Evolutionary conservation across 352 stramenopile species (phyloP), one percentile per base, ranked within the genome.

Genomic region (Globisporangium solare): DNA sequence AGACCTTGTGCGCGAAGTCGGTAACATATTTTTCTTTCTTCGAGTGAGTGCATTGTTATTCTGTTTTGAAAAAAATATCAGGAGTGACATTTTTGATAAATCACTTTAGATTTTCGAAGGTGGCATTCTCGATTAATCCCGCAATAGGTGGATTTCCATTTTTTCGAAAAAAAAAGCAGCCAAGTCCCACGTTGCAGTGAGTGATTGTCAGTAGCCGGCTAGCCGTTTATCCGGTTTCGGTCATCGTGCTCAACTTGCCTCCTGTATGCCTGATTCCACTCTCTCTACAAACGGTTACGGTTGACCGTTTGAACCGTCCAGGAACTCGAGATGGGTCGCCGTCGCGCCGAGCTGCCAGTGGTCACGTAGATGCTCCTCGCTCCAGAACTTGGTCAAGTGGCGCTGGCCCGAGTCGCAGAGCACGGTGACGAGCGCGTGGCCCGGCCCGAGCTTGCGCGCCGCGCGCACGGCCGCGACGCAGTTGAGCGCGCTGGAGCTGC

Each of bases 351-450:
- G 70, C 24, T 88, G 32, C 83, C 83, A 94, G 35, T 85, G 63
- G 42, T 86, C 61, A 24, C 74, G 70, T 45, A 95, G 72, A 61
- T 90, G 84, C 43, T 80, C 63, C 27, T 89, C 67, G 68, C 93
- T 85, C 81, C 81, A 95, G 54, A 96, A 90, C 71, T 95, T 96
- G 58, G 79, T 94, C 51, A 94, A 61, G 72, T 97, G 86, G 56
- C 86, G 79, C 64, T 95, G 80, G 2, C 87, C 88, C n/a, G 79
- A 90, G 70, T 97, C 88, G 60, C 88, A 96, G 40, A 97, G 64
- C 46, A 96, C 64, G 3, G 88, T 97, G 35, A 94, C 86, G 51
- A 97, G 68, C 11, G 73, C 90, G 70, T 92, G 84, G 53, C 86
- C 86, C 7, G 78, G 79, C 0, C 87, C 85, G 47, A 96, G 71